Base-by-base conservation (phyloP, 2,329 filamentous ascomycete species). In the Fusarium circinatum region DNA sequence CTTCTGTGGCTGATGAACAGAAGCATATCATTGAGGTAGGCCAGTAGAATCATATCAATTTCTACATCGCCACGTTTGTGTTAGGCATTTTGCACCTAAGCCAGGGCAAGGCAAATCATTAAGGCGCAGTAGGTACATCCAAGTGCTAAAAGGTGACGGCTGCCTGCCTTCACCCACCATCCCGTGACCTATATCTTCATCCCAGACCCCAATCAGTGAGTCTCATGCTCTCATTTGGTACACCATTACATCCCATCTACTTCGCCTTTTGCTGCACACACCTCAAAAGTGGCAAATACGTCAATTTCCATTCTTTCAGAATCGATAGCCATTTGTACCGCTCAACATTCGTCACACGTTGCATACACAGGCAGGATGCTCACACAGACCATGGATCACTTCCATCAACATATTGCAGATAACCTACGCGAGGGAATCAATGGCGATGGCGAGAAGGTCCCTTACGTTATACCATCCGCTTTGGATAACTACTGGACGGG, bases 331-430 rank as follows among this genome's bases (percentile, higher is more conserved):
- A 24, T 26, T 2, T 3, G 42, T 18, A 26, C n/a, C 17, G 7
- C 24, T 28, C 28, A 28, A 28, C 28, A 28, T 44, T 8, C 6
- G 42, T 45, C 42, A 45, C 42, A 18, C 42, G 6, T 44, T 14
- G 17, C 15, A 8, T 26, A 17, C 52, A 20, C 4, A 34, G 22
- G 22, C 28, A 44, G 6, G 26, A 56, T 56, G 52, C n/a, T 30
- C 8, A 20, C 17, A 13, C 8, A 36, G 10, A 10, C 42, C 9
- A 22, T 44, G 6, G 24, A 58, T 1, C 41, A 58, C 9, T 59
- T 59, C 13, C 14, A 26, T 2, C 12, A n/a, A 3, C 6, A 38
- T 5, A 34, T 59, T 6, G 0, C 8, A 0, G 8, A 8, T 2
- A 38, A 39, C 24, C 24, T 28, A 18, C 11, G 17, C 8, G 12